These are phyloP conservation scores for Boletus subcaerulescens DNA, from an alignment of 768 basidiomycete species.

Conservation along the genomic window DNA sequence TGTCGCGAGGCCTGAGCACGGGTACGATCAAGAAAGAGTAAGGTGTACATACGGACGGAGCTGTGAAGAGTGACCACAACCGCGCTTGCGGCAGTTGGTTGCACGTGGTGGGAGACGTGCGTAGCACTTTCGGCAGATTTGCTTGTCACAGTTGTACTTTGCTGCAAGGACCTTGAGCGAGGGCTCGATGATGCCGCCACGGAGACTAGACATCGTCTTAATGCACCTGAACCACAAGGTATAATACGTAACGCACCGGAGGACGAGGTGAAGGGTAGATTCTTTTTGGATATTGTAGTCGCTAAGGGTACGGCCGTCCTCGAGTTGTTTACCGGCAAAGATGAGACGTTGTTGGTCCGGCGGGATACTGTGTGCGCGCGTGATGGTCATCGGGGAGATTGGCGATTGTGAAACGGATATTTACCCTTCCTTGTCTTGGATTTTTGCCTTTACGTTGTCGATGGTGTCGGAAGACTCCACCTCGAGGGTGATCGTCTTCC, in stretches of 20 bases:
- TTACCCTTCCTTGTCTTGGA: conserved; percentile 70
- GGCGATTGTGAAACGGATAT: conserved; percentile 1
- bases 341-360: conserved; percentile 28
- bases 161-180: conserved; percentile 95
- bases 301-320: conserved; percentile 93
- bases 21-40: background rate
- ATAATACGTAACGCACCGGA: conserved; percentile 57
- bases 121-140: conserved; percentile 99
- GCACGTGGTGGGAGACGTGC: conserved; percentile 99
- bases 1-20: background rate
- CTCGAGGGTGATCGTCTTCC: conserved; percentile 31
- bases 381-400: background rate
- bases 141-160: conserved; percentile 99
- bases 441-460: conserved; percentile 29
- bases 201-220: conserved; percentile 14
- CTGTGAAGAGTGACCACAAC: conserved; percentile 87
- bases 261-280: conserved; percentile 95
- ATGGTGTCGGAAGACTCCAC: conserved; percentile 29
- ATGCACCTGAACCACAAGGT: background rate
- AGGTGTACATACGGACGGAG: conserved; percentile 75
- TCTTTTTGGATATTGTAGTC: conserved; percentile 99
- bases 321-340: conserved; percentile 95
- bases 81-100: conserved; percentile 97
- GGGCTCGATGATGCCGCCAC: conserved; percentile 94
- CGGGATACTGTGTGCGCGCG: conserved; percentile 41